phyloP scores from a whole-genome alignment of 2,329 filamentous ascomycete species.

The Exophiala dermatitidis region DNA sequence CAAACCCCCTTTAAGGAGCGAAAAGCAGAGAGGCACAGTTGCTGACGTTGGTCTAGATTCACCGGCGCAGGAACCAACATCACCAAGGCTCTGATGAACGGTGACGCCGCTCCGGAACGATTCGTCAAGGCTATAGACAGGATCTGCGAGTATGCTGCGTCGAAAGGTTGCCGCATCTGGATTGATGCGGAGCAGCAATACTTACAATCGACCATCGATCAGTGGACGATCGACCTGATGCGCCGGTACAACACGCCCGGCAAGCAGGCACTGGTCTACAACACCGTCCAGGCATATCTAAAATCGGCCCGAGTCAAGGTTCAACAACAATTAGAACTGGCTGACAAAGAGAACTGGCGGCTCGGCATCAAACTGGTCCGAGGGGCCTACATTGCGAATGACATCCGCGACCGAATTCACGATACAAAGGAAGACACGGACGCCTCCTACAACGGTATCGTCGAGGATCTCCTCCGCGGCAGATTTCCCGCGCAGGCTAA shows the following conservation, averaged over 20 bases:
- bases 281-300: constrained; percentile 49
- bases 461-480: constrained; percentile 46
- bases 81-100: constrained; percentile 36
- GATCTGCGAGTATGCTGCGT: constrained; percentile 39
- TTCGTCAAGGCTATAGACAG: constrained; percentile 39
- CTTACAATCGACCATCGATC: constrained; percentile 46
- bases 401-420: constrained; percentile 42
- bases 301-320: constrained; percentile 43
- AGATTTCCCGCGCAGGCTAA: constrained; percentile 33
- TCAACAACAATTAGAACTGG: constrained; percentile 39
- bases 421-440: constrained; percentile 44
- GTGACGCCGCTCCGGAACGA: constrained; percentile 35
- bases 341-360: constrained; percentile 43
- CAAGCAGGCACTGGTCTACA: constrained; percentile 39
- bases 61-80: constrained; percentile 44
- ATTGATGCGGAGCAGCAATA: constrained; percentile 51
- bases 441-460: constrained; percentile 50
- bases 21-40: constrained; percentile 6
- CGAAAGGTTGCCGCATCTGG: constrained; percentile 41
- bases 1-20: background rate
- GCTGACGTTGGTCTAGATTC: constrained; percentile 37
- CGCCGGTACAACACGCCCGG: constrained; percentile 44
- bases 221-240: constrained; percentile 49
- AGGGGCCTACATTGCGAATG: constrained; percentile 48
- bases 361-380: constrained; percentile 49